Base-by-base conservation (phyloP, 306 rosid genomes). In the Lablab purpureus region DNA sequence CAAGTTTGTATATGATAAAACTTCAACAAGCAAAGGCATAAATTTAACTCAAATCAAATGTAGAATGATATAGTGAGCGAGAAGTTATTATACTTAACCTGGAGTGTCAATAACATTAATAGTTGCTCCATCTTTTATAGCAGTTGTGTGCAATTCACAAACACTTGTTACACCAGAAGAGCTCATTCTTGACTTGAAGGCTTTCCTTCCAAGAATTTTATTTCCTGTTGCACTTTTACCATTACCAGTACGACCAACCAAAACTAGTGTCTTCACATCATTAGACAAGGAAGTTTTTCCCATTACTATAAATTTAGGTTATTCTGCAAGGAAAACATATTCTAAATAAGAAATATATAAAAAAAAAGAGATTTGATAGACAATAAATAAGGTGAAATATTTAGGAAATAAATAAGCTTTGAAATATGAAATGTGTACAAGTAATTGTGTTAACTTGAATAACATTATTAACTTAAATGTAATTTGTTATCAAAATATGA, bases 191-290 rank as follows among this genome's bases (percentile, higher is more conserved):
- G 98, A 92, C 10, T 71, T 88, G 89, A 92, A 94, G 37, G 82
- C 85, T 84, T 64, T 89, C 62, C 41, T 89, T 28, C 97, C 94
- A 65, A 92, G 66, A 84, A 94, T 88, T 34, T 87, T 92, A 67
- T 94, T 94, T 3, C 94, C 98, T 0, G 97, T 94, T 4, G 98
- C 94, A 82, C 98, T 94, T 84, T 94, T 94, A 0, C 98, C 97
- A 73, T 92, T 92, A 18, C 97, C 97, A 5, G 98, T 94, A 1
- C 89, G 87, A 21, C 98, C 98, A 68, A 94, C 97, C 43, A 94
- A 83, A 21, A 94, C 96, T n/a, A 94, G 28, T 0, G 98, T 94
- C n/a, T 89, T 83, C 32, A n/a, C 87, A 55, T 76, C 88, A 68
- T 73, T 86, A 32, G 84, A 34, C 3, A 85, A 37, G 13, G 87